Evolutionary conservation across 768 basidiomycete genomes (phyloP), one percentile per base, ranked within the genome.

Genomic region (Peribolospora kevripleyi): DNA sequence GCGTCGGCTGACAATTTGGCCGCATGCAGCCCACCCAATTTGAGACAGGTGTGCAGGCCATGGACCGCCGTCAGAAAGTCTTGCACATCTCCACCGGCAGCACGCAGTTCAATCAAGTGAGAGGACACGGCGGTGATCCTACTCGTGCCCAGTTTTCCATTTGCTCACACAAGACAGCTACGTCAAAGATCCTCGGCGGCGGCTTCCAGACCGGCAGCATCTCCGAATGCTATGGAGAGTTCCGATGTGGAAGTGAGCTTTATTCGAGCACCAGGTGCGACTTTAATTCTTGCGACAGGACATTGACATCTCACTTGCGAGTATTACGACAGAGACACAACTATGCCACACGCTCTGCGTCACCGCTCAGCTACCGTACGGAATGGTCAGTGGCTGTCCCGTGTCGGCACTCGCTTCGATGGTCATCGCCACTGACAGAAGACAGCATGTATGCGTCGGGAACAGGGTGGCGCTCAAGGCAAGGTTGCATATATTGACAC

Each of bases 201-300:
- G 86, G 88, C 0, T 69, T 93, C 54, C 77, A 81, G 73, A 90
- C 90, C 6, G 88, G 93, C 64, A 87, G 85, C 6, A 87, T 93
- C 57, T 82, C 85, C 3, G 90, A 95, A 76, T 88, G 95, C 2
- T 97, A 87, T 63, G 90, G 91, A 48, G 90, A 97, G 68, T 95
- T 83, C 67, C 76, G 90, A 41, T 95, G 91, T 0, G 90, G 90
- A 25, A 25, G 25, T 25, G 25, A 25, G 25, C 25, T 25, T 25
- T 25, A 25, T 25, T 6, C 25, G 25, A 25, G 25, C 25, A 25
- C 25, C 25, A 25, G 25, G 25, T 25, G 25, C 25, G 25, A 25
- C 25, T 25, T 25, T 25, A 25, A 25, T 25, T 25, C 25, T 25
- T 25, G 25, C 25, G 25, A 25, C 25, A 25, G 25, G 25, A 25